phyloP scores from a whole-genome alignment of 441 rosid species.

The Adansonia gregorii region DNA sequence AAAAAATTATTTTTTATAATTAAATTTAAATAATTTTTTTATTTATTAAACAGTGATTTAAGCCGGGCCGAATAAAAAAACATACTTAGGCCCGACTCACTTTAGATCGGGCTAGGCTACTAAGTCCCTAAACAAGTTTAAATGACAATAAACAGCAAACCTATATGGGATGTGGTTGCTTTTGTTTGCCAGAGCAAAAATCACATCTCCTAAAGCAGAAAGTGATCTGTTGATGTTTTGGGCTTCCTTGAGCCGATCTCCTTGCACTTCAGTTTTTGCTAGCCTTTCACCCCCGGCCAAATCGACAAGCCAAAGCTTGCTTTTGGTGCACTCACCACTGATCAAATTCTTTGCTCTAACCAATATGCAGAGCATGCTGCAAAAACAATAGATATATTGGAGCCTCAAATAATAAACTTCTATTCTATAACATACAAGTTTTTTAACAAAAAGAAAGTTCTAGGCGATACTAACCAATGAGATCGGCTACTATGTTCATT shows the following conservation, averaged over 20 bases:
- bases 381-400: conserved; percentile 24
- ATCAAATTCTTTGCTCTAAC: conserved; percentile 80
- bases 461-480: conserved; percentile 59
- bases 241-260: conserved; percentile 92
- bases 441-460: conserved; percentile 1
- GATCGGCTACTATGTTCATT: conserved; percentile 97
- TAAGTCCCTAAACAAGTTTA: no score
- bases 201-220: conserved; percentile 93
- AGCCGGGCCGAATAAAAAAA: no score
- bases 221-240: conserved; percentile 87
- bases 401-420: neutral
- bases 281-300: conserved; percentile 96
- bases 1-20: no score
- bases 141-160: conserved; percentile 31
- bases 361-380: conserved; percentile 83
- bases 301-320: conserved; percentile 96
- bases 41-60: no score
- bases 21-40: no score
- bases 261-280: conserved; percentile 85
- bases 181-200: conserved; percentile 80
- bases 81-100: no score
- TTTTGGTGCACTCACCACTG: conserved; percentile 79
- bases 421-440: neutral
- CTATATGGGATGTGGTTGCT: conserved; percentile 87
- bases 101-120: no score